Base-by-base conservation (phyloP, 2,329 filamentous ascomycete species). In the Niveomyces coronatus region DNA sequence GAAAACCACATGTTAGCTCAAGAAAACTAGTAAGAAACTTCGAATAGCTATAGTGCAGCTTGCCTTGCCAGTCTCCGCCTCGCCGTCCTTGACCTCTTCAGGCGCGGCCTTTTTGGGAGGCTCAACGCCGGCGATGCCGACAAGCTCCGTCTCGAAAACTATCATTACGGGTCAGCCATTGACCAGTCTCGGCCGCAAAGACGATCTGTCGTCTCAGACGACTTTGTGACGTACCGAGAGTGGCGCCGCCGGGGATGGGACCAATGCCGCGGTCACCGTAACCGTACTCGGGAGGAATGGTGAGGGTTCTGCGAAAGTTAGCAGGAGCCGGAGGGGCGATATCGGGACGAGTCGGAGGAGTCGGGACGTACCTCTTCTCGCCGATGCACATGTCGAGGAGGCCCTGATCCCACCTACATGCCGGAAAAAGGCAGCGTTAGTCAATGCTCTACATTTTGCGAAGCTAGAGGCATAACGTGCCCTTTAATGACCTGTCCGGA, bases 381-480 rank as follows among this genome's bases (percentile, higher is more conserved):
- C 91, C 89, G 50, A 93, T 82, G 63, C 91, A 96, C 88, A 96
- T 95, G 54, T 85, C 85, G 38, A 91, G 52, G 27, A 96, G 72
- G 35, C 89, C 89, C 56, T 93, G 63, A 52, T 96, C 89, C 89
- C 88, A 95, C 55, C 80, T 85, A 45, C 45, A 14, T 10, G 10
- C 6, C 6, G 13, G 11, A 27, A 22, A 29, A 10, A 5, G 7
- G 7, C 27, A n/a, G n/a, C n/a, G 50, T 51, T 49, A 51, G 47
- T 29, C 41, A 16, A 16, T 22, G 27, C 19, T 26, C 11, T 24
- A 37, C 18, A 18, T 24, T n/a, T 2, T 27, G 10, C 16, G 7
- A 26, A 14, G 17, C 17, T 14, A 11, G 16, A 32, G n/a, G 9
- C n/a, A n/a, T n/a, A 27, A 69, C 76, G 52, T 56, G 85, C 79